Conservation (phyloP, 225 moss, liverwort and hornwort species). For the Sphagnum contortum region DNA sequence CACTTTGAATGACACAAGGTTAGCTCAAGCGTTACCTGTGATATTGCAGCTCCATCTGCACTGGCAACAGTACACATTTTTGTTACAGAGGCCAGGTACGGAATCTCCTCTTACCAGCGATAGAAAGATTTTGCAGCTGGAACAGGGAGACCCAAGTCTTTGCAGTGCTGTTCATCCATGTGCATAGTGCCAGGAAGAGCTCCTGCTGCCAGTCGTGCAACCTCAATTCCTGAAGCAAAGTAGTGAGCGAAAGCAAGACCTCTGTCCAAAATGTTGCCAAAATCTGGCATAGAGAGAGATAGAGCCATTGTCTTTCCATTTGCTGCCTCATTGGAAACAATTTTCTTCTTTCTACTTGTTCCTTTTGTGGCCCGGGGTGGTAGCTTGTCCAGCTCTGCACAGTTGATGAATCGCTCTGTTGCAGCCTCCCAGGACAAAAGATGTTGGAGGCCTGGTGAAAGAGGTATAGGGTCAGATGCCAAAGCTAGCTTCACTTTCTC, state of each 20-base stretch:
- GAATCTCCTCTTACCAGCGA: too few species aligned
- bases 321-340: conserved; percentile 24
- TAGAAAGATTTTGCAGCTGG: too few species aligned
- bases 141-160: conserved; percentile 59
- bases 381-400: conserved; percentile 48
- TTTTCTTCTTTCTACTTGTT: conserved; percentile 21
- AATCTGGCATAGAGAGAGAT: conserved; percentile 55
- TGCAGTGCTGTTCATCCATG: conserved; percentile 62
- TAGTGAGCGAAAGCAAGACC: conserved; percentile 56
- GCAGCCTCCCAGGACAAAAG: conserved; percentile 94
- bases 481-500: conserved; percentile 71
- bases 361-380: conserved; percentile 19
- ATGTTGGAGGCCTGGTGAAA: conserved; percentile 62
- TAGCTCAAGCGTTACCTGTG: too few species aligned
- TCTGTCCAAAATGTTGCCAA: conserved; percentile 39
- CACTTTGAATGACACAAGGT: too few species aligned
- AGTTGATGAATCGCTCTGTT: conserved; percentile 80
- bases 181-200: conserved; percentile 67
- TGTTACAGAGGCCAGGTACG: too few species aligned
- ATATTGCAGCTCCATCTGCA: too few species aligned
- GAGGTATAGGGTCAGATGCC: conserved; percentile 66
- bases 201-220: conserved; percentile 51
- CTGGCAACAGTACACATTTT: too few species aligned
- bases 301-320: conserved; percentile 50
- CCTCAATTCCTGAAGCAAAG: conserved; percentile 62